Base-by-base conservation (phyloP, 2,329 filamentous ascomycete genomes). In the Aspergillus calidoustus region DNA sequence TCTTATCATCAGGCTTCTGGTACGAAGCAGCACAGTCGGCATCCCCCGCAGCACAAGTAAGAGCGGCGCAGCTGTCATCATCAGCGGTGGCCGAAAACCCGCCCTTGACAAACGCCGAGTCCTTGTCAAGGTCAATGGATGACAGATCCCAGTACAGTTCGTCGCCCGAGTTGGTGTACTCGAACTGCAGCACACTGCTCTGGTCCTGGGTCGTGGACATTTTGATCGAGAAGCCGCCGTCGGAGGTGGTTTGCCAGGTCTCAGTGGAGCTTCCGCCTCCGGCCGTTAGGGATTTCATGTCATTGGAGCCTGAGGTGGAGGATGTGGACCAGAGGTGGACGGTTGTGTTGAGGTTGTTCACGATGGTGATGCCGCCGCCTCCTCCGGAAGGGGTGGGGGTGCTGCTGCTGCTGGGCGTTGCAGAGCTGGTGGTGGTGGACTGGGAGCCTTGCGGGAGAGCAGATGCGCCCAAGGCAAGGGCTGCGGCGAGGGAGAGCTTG, bases 71-170 rank as follows among this genome's bases (percentile, higher is more conserved):
- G 64, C 61, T 67, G 28, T 60, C 46, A 57, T 76, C 71, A 47
- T 68, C 66, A 31, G 74, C 71, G 28, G 55, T 61, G 11, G 74
- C 72, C 9, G 66, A 69, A 62, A 77, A 73, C 43, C 76, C 76
- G 48, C 65, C 69, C 25, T 72, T 58, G 55, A 70, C 70, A 69
- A 79, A 78, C 53, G 70, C 64, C 49, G 76, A 74, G 62, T 67
- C 63, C 9, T 64, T 34, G 38, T 64, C 62, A 68, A 75, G 72
- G 66, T 79, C 65, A 62, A 78, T 76, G 68, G 71, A 76, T 59
- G 76, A 78, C n/a, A 78, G 66, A 63, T 78, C 76, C 73, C 75
- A 79, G 71, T 66, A 77, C 66, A 79, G 72, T 30, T 69, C 75
- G 46, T 73, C 71, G 38, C 60, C 57, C 9, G 64, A 50, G 44